phyloP scores from a whole-genome alignment of 1,139 yeast genomes.

The Nadsonia commutata region DNA sequence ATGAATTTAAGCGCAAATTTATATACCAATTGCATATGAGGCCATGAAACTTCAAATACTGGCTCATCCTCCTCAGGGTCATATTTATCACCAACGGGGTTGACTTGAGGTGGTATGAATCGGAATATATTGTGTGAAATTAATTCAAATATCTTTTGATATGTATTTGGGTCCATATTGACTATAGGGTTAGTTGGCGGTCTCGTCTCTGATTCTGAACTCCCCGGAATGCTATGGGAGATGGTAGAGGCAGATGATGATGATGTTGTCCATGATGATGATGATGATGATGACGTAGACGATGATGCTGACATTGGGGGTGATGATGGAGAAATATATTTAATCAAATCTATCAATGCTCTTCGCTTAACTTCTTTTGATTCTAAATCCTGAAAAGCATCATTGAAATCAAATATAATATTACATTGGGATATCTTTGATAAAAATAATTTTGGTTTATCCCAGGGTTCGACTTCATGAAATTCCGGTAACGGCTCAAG shows the following conservation, averaged over 20 bases:
- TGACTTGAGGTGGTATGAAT: slow-evolving; percentile 96
- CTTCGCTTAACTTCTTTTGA: slow-evolving; percentile 86
- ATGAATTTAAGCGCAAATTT: slow-evolving; percentile 86
- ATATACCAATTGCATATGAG: slow-evolving; percentile 94
- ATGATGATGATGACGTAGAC: slow-evolving; percentile 6
- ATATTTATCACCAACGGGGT: slow-evolving; percentile 87
- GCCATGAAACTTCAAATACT: slow-evolving; percentile 93
- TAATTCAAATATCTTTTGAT: slow-evolving; percentile 77
- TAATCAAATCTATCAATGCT: slow-evolving; percentile 78
- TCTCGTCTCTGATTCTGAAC: too few species aligned
- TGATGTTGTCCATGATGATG: slow-evolving; percentile 9
- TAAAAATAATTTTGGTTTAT: slow-evolving; percentile 66
- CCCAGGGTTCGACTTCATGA: slow-evolving; percentile 80
- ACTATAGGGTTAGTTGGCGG: background rate
- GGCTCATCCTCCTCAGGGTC: slow-evolving; percentile 99
- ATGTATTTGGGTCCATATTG: slow-evolving; percentile 73
- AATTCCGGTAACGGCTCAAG: slow-evolving; percentile 74
- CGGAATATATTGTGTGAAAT: slow-evolving; percentile 78
- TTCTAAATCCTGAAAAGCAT: slow-evolving; percentile 79
- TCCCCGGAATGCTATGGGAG: too few species aligned
- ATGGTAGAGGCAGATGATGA: slow-evolving; percentile 15
- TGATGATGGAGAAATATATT: slow-evolving; percentile 42
- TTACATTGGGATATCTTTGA: slow-evolving; percentile 91
- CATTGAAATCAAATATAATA: slow-evolving; percentile 83
- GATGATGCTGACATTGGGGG: slow-evolving; percentile 6